Evolutionary conservation across 768 basidiomycete species (phyloP).

Genomic region (Pleurotus tuber-regium): DNA sequence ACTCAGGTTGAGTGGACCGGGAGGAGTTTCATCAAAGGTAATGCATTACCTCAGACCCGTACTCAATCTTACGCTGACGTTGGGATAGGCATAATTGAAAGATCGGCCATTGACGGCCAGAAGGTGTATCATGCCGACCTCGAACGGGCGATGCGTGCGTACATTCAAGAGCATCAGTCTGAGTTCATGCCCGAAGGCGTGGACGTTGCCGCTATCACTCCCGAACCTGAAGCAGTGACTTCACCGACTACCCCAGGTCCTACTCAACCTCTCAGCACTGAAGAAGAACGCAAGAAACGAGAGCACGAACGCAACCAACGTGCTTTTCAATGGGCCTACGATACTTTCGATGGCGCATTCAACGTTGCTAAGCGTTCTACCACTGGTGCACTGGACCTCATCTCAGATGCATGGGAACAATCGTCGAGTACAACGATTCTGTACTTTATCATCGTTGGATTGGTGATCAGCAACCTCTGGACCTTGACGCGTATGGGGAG

Average conservation of each 20-base stretch:
- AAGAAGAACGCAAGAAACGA: conserved; percentile 49
- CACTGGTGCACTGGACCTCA: conserved; percentile 70
- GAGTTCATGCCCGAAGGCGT: conserved; percentile 89
- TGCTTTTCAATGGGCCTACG: conserved; percentile 84
- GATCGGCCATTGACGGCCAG: conserved; percentile 88
- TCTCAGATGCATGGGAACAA: conserved; percentile 78
- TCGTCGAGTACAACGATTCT: conserved; percentile 69
- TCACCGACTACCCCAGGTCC: conserved; percentile 15
- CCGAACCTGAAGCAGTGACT: conserved; percentile 22
- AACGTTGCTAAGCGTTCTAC: conserved; percentile 71
- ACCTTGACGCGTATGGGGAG: conserved; percentile 42
- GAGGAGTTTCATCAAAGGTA: conserved; percentile 94
- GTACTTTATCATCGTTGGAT: conserved; percentile 65
- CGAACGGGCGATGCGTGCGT: conserved; percentile 79
- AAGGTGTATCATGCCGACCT: conserved; percentile 82
- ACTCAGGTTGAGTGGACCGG: conserved; percentile 96
- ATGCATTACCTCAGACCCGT: conserved; percentile 15
- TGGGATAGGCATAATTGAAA: conserved; percentile 83
- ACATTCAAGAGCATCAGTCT: conserved; percentile 84
- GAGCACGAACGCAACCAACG: conserved; percentile 70
- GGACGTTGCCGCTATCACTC: conserved; percentile 54
- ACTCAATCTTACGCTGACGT: background rate
- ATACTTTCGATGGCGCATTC: conserved; percentile 76
- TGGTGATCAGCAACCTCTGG: conserved; percentile 82
- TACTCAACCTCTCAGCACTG: conserved; percentile 20